A percentile compares a stretch with the other conserved stretches of the same genome.
Evolutionary conservation across 352 stramenopile genomes (phyloP).

Genomic region (Phytophthora chlamydospora): DNA sequence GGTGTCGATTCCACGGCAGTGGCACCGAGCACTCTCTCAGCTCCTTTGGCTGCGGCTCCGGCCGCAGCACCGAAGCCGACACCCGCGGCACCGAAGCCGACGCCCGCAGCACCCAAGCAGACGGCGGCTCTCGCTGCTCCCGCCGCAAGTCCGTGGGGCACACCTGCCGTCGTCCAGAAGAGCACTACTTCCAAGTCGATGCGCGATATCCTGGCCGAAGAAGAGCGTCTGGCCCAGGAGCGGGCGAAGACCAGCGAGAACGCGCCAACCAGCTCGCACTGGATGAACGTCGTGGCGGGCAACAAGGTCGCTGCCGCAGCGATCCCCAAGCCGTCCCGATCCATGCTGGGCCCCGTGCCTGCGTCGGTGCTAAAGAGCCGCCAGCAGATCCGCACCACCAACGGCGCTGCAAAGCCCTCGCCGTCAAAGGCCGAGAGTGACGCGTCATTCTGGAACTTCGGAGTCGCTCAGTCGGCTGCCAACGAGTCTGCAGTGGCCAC

Average conservation of each 20-base stretch:
- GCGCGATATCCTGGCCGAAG: constrained; percentile 83
- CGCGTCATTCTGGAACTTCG: constrained; percentile 89
- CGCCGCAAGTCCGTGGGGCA: constrained; percentile 55
- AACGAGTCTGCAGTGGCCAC: constrained; percentile 19
- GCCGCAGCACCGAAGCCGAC: constrained; percentile 7
- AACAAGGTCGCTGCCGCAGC: constrained; percentile 52
- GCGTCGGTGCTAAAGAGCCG: constrained; percentile 83
- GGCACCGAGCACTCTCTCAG: constrained; percentile 12
- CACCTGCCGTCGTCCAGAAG: constrained; percentile 38
- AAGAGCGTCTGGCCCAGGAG: constrained; percentile 78
- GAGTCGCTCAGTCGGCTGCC: constrained; percentile 42
- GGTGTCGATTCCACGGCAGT: constrained; percentile 56
- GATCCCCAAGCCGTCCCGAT: constrained; percentile 56
- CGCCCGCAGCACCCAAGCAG: constrained; percentile 8
- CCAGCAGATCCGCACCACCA: constrained; percentile 55
- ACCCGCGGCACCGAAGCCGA: constrained; percentile 11
- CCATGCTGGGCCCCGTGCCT: constrained; percentile 72
- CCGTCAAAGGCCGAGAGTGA: constrained; percentile 62
- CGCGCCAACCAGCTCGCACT: constrained; percentile 63
- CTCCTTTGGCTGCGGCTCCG: constrained; percentile 6
- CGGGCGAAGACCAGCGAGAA: constrained; percentile 58
- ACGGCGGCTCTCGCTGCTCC: constrained; percentile 28
- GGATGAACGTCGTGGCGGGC: constrained; percentile 86
- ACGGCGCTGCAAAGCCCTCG: constrained; percentile 40
- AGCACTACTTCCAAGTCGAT: constrained; percentile 55